Evolutionary conservation across 2,329 filamentous ascomycete genomes (phyloP), one percentile per base, ranked within the genome.

Genomic region (Orbilia javanica): DNA sequence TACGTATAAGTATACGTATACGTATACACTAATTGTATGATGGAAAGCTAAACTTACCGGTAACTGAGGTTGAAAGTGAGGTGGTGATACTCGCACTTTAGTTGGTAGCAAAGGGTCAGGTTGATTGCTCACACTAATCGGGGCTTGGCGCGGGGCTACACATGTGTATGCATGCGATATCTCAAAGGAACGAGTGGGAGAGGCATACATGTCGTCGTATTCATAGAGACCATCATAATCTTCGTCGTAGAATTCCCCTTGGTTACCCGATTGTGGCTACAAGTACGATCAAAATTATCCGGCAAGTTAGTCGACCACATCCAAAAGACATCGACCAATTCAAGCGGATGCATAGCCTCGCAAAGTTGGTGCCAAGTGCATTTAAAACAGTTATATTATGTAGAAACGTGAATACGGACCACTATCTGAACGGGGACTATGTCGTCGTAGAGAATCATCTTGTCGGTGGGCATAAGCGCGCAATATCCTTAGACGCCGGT

Each of bases 41-140:
- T n/a, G n/a, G n/a, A 6, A 6, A 8, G 20, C 36, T 27, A 13
- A 8, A 57, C 74, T 36, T 78, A 78, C 74, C 66, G 53, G 74
- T 78, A 7, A 29, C 74, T 34, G 74, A 63, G 34, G 27, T 64
- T n/a, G 67, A 72, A 34, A 78, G 18, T 13, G 74, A 78, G 5
- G 74, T 78, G n/a, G 74, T 78, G 22, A 68, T 34, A 48, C 74
- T 78, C 29, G 74, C 74, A 29, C 74, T 77, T n/a, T 57, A 31
- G 29, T 18, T 73, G 36, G 36, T 39, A 39, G 36, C 4, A 5
- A 15, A 39, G n/a, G 36, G 13, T 39, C 8, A 39, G 13, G 36
- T 39, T 15, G n/a, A 15, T 48, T 48, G 20, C 44, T 4, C 4
- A 20, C 44, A 36, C 3, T 36, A 11, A 15, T 39, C 8, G 15